phyloP scores from a whole-genome alignment of 140 eudicot genomes.

The Artemisia princeps region DNA sequence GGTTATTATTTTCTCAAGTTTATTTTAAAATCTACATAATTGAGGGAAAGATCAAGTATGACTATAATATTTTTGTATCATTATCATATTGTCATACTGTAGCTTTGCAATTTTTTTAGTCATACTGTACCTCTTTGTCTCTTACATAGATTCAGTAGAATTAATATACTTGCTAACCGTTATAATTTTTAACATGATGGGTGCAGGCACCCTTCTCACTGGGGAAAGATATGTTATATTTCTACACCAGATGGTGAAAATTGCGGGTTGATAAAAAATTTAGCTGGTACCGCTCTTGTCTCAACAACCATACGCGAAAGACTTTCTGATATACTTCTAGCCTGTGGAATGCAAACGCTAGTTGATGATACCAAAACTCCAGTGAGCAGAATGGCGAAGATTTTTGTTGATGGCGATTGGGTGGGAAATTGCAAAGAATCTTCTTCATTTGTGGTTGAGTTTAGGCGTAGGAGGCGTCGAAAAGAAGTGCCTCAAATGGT shows the following conservation, averaged over 20 bases:
- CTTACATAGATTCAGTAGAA: not conserved
- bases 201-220: conserved; percentile 88
- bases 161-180: not conserved
- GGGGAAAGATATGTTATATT: conserved; percentile 84
- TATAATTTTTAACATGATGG: conserved; percentile 13
- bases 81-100: too few relatives aligned
- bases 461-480: conserved; percentile 55
- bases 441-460: conserved; percentile 51
- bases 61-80: too few relatives aligned
- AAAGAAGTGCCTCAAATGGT: conserved; percentile 58
- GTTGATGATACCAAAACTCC: conserved; percentile 41
- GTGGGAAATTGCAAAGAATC: conserved; percentile 62
- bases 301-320: conserved; percentile 40
- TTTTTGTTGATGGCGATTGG: conserved; percentile 81
- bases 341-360: conserved; percentile 67
- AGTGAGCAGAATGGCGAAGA: conserved; percentile 41
- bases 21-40: too few relatives aligned
- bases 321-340: conserved; percentile 30
- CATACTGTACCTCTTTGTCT: not conserved
- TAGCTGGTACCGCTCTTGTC: conserved; percentile 78
- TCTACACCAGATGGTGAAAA: conserved; percentile 95
- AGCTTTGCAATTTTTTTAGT: not conserved
- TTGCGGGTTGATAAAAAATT: conserved; percentile 80
- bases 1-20: too few relatives aligned
- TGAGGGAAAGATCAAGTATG: not conserved